Conservation (phyloP, 345 rosid genomes). For the Eucalyptus polybractea region DNA sequence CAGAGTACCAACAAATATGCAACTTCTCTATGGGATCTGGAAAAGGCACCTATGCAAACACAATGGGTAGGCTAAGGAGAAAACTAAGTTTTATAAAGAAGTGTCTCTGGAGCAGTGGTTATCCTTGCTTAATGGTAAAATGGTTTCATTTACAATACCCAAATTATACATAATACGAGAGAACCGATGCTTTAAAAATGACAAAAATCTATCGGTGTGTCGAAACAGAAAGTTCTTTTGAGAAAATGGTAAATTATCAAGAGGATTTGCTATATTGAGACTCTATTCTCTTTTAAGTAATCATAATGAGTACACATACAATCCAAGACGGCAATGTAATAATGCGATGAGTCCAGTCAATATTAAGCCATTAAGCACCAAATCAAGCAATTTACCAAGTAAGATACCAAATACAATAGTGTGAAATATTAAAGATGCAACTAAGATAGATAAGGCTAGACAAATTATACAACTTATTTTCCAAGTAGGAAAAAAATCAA, state of each 20-base stretch:
- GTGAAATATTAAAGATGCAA: not conserved
- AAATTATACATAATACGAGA: not conserved
- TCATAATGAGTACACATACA: not conserved
- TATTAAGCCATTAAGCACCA: not conserved
- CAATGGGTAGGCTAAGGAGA: not conserved
- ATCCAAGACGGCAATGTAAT: not conserved
- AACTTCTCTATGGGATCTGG: not conserved
- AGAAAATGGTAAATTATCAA: not conserved
- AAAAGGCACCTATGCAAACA: slow-evolving; percentile 3
- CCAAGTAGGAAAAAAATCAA: not conserved
- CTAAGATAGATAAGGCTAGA: not conserved
- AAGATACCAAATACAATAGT: not conserved
- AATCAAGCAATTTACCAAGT: not conserved
- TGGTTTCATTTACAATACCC: not conserved
- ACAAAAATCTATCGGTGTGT: not conserved
- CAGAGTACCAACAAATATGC: not conserved
- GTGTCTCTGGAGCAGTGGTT: not conserved
- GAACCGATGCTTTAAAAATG: not conserved
- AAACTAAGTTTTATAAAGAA: not conserved
- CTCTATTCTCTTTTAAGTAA: not conserved
- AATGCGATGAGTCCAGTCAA: not conserved
- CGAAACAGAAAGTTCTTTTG: not conserved
- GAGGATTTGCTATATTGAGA: not conserved
- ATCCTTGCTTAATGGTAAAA: not conserved
- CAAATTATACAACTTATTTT: not conserved